Percentiles rank a stretch among this genome's conserved stretches.
These are phyloP conservation scores for Nicotiana tabacum DNA, from an alignment of 257 asterid genomes.

Conservation along the genomic window DNA sequence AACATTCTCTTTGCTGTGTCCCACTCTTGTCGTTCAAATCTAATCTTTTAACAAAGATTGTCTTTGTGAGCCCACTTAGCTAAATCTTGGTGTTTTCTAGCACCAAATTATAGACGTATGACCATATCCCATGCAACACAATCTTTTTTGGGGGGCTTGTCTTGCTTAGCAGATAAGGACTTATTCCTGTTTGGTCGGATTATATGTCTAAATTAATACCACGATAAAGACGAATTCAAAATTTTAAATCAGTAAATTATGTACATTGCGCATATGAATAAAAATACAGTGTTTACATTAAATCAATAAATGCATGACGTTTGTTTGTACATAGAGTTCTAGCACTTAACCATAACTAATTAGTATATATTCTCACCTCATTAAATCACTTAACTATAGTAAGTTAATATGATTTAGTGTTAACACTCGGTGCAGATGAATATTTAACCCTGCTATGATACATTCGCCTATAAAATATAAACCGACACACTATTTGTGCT, in stretches of 20 bases:
- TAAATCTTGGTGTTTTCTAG: not conserved
- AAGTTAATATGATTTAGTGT: too few species aligned
- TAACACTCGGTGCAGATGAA: too few species aligned
- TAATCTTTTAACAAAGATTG: constrained; percentile 15
- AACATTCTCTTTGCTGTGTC: constrained; percentile 53
- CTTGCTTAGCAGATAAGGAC: constrained; percentile 6
- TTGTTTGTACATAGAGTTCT: too few species aligned
- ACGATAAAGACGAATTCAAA: not conserved
- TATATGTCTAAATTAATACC: not conserved
- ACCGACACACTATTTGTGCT: too few species aligned
- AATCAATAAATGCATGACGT: too few species aligned
- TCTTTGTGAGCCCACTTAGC: constrained; percentile 7
- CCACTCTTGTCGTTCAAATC: constrained; percentile 19
- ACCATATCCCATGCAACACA: not conserved
- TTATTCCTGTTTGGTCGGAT: not conserved
- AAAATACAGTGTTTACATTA: too few species aligned
- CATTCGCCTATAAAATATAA: not conserved
- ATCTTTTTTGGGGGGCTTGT: not conserved
- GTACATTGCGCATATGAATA: too few species aligned
- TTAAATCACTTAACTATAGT: too few species aligned
- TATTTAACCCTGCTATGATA: too few species aligned
- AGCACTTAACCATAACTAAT: too few species aligned
- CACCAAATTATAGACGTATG: not conserved
- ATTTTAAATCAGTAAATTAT: not conserved
- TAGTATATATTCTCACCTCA: too few species aligned